Evolutionary conservation across 306 rosid genomes (phyloP).

Genomic region (Vigna nakashimae): DNA sequence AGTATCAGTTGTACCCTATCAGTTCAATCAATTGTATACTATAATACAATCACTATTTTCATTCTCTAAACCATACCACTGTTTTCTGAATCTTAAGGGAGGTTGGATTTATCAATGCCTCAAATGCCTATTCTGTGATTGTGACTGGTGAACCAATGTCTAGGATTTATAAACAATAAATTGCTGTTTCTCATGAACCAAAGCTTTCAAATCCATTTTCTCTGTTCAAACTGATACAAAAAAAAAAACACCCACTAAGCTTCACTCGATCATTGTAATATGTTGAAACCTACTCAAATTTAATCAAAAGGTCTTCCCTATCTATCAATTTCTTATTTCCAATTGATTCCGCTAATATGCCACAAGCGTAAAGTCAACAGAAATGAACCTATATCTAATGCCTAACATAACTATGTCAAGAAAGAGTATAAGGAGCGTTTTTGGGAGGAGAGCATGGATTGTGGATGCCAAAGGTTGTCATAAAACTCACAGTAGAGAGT

Average conservation of each 20-base stretch:
- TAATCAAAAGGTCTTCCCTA: not conserved
- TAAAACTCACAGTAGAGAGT: conserved; percentile 78
- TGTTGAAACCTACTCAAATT: conserved; percentile 8
- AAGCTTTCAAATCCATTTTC: not conserved
- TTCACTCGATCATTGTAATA: conserved; percentile 6
- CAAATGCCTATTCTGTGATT: not conserved
- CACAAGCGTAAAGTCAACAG: not conserved
- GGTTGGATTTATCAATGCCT: not conserved
- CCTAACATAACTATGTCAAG: conserved; percentile 3
- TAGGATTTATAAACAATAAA: not conserved
- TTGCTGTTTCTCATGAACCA: not conserved
- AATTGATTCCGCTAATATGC: conserved; percentile 20
- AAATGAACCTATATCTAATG: conserved; percentile 32
- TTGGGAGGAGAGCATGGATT: not conserved
- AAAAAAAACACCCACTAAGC: too few species aligned
- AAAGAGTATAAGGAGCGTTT: not conserved
- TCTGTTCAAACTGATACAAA: not conserved
- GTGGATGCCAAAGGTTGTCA: conserved; percentile 23
- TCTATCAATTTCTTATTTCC: conserved; percentile 4
- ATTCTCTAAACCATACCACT: not conserved
- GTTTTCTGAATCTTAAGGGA: not conserved
- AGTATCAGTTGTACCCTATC: not conserved
- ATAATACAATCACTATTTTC: conserved; percentile 6
- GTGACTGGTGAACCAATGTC: not conserved
- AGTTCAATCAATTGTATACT: not conserved